Evolutionary conservation across 129 eudicot species (phyloP), one percentile per base, ranked within the genome.

Genomic region (Ambrosia trifida): DNA sequence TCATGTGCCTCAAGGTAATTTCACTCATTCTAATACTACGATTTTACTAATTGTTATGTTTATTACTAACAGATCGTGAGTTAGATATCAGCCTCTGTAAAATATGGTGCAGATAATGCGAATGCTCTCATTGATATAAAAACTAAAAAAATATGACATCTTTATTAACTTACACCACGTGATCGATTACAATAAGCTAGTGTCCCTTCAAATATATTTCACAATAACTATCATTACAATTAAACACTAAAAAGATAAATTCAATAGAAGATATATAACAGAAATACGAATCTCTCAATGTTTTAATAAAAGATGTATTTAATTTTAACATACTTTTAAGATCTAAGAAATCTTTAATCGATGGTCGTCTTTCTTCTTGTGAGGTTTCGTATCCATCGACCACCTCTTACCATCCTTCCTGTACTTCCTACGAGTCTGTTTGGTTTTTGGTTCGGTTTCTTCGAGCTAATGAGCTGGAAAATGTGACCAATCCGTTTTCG

Each of bases 401-500:
- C 71, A 57, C 85, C 86, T 45, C 80, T 84, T 46, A 41, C 82
- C 64, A 83, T 79, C 45, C 70, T 86, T 79, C 82, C 84, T 10
- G 43, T 40, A 30, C 79, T 76, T 69, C 82, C 79, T 57, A 82
- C 81, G n/a, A 80, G 89, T 66, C 80, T 82, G 59, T 45, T 80
- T 43, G 85, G 77, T 69, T 82, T 90, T 82, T 72, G 80, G 59
- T 45, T 80, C 36, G 85, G 77, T 69, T 82, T 90, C 81, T 72
- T 91, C 85, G 85, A 88, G 68, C 80, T 84, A 72, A 79, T 77
- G 76, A 88, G 81, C 79, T 88, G 97, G 79, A 91, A 81, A 6
- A 91, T 70, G 53, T 88, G 88, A 4, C 97, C 90, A 82, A 91
- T 82, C 78, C 82, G 86, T 82, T 79, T 91, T 11, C 90, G 88